Base-by-base conservation (phyloP, 192 early-diverging fungal species). In the Coemansia biformis region DNA sequence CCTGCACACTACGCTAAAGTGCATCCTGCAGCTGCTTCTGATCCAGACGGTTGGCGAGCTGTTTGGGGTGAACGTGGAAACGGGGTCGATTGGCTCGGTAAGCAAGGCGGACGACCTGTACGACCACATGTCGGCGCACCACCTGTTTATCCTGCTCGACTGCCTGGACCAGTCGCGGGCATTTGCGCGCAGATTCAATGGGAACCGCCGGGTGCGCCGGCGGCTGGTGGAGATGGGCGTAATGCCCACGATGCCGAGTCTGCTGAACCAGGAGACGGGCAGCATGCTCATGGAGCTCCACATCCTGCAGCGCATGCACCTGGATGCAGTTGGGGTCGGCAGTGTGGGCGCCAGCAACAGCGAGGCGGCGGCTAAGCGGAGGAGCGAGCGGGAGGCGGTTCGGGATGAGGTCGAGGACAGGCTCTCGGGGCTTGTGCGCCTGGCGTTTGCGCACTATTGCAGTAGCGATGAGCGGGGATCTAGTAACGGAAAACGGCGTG, bases 21-120 rank as follows among this genome's bases (percentile, higher is more conserved):
- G 93, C 66, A 82, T 92, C 1, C 64, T 90, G 29, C 93, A 96
- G 46, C 73, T 93, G 39, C 76, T 90, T 45, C 66, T 96, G 15
- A 91, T 96, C 41, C 89, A 93, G 59, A 93, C 89, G 0, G 62
- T 96, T 23, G 83, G 88, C 54, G 90, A 93, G 46, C 75, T 92
- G 14, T 72, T 87, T 53, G 71, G 34, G 38, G 44, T 51, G 58
- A 73, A 54, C 44, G 78, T 36, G 57, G 57, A 48, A 79, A 88
- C 14, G 84, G 87, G 75, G 54, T 59, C 15, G 12, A 12, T 37
- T 0, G 9, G 14, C 10, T 29, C 22, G 5, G 42, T 28, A 63
- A 70, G 23, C 61, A 77, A 16, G 31, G 22, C 19, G 6, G 48
- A 59, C 15, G 57, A 66, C 22, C 24, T 67, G 26, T 67, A 75